A percentile compares a stretch with the other conserved stretches of the same genome.
Conservation (phyloP, 768 basidiomycete genomes). For the Dioszegia aurantiaca region DNA sequence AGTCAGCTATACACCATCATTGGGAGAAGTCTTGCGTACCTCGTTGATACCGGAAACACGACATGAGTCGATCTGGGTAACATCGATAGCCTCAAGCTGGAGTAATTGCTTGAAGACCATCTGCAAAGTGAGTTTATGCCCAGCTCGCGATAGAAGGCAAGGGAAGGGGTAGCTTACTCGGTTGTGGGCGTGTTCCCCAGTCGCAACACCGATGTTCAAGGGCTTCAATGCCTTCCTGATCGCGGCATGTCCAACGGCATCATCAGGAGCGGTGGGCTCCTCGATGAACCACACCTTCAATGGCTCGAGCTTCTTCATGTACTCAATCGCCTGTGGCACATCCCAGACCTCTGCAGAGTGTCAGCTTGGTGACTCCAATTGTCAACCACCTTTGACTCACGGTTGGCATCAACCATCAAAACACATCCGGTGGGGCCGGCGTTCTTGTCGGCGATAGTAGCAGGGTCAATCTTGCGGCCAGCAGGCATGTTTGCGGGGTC, state of each 20-base stretch:
- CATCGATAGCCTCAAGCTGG: conserved; percentile 80
- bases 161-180: conserved; percentile 92
- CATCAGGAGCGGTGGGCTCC: conserved; percentile 85
- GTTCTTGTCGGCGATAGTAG: conserved; percentile 77
- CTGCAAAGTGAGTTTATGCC: too few relatives aligned
- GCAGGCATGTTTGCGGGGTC: conserved; percentile 77
- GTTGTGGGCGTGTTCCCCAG: conserved; percentile 90
- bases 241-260: conserved; percentile 64
- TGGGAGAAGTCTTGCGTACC: conserved; percentile 53
- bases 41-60: conserved; percentile 90
- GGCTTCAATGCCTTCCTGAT: conserved; percentile 68
- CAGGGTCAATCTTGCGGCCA: conserved; percentile 61
- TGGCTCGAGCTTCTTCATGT: conserved; percentile 65
- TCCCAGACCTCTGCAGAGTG: conserved; percentile 56
- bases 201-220: conserved; percentile 79
- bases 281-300: conserved; percentile 66
- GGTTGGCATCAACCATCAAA: conserved; percentile 96
- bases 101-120: conserved; percentile 79
- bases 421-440: conserved; percentile 91
- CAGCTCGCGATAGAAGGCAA: too few relatives aligned
- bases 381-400: conserved; percentile 50
- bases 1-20: background rate
- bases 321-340: conserved; percentile 85
- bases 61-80: conserved; percentile 88
- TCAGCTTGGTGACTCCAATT: background rate